Base-by-base conservation (phyloP, 2,329 filamentous ascomycete genomes). In the Aspergillus tamarii region DNA sequence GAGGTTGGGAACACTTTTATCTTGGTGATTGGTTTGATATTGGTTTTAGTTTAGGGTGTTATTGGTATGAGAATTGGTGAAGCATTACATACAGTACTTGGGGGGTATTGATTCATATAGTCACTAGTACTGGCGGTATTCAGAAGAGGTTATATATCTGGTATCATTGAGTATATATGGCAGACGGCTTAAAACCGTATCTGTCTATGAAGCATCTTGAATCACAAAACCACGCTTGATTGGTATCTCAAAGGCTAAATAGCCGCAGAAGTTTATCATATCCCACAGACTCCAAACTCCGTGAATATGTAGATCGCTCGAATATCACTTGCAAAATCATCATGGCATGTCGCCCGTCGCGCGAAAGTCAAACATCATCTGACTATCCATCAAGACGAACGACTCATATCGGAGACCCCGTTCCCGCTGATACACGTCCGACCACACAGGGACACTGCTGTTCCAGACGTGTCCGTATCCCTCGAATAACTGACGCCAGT, bases 401-500 rank as follows among this genome's bases (percentile, higher is more conserved):
- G 72, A 73, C 53, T 76, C 74, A 56, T 73, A 75, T 43, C 73
- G 71, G 26, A 72, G 54, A 2, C 73, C 72, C 19, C 65, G 66
- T 53, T 63, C 61, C 23, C 48, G 55, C 30, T 57, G 60, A 19
- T 54, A 36, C 11, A 46, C 23, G 19, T 66, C 61, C 43, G 54
- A 64, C 57, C 57, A 59, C 2, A 62, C 14, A 5, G 61, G 30
- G 28, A 62, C 60, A 28, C 57, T 72, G 36, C 64, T 62, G 36
- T 70, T 70, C 59, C 65, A 74, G 14, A 73, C 72, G 32, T 50
- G 60, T 16, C 65, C 66, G 59, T 73, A 75, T 9, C 69, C 69
- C 19, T 73, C 70, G 66, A 82, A 78, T 41, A 83, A 69, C 53
- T 73, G 75, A 23, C 82, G 75, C 83, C 83, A 85, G 69, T 84